Percentiles rank a stretch among this genome's conserved stretches.
Evolutionary conservation across 2,329 filamentous ascomycete genomes (phyloP).

Genomic region (Nigrospora sphaerica): DNA sequence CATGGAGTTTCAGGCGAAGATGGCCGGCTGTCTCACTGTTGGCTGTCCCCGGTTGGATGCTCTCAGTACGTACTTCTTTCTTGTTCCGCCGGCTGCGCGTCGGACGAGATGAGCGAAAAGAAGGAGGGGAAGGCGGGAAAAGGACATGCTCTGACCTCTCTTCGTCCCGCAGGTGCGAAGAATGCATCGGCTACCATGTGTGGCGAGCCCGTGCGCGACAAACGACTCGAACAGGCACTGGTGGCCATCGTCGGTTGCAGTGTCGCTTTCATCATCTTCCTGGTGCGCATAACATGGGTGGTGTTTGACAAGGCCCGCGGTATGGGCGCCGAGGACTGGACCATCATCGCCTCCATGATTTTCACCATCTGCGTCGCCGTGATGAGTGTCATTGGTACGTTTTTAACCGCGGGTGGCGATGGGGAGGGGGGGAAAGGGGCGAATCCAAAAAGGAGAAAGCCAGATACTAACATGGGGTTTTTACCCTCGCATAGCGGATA

Average conservation of each 20-base stretch:
- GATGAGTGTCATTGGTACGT: conserved; percentile 1
- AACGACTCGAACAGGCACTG: background rate
- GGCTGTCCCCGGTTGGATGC: conserved; percentile 1
- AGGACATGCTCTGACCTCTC: background rate
- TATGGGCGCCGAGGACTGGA: conserved; percentile 6
- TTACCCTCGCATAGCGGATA: background rate
- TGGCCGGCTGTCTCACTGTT: background rate
- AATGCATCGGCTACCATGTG: conserved; percentile 6
- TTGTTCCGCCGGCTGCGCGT: background rate
- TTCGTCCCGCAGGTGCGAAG: conserved; percentile 1
- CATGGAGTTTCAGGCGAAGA: background rate
- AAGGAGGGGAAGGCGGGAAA: background rate
- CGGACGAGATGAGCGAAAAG: no score
- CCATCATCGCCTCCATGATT: conserved; percentile 2
- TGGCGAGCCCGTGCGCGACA: conserved; percentile 3
- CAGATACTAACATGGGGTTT: background rate
- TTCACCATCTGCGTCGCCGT: conserved; percentile 2
- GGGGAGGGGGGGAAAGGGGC: no score
- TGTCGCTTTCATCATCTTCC: conserved; percentile 3
- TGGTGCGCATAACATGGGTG: conserved; percentile 1
- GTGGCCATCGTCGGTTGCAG: conserved; percentile 6
- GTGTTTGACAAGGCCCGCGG: background rate
- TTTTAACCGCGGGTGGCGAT: background rate
- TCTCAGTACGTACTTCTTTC: conserved; percentile 1
- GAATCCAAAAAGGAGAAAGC: no score